Evolutionary conservation across 148 eudicot genomes (phyloP).

Genomic region (Cornus controversa): DNA sequence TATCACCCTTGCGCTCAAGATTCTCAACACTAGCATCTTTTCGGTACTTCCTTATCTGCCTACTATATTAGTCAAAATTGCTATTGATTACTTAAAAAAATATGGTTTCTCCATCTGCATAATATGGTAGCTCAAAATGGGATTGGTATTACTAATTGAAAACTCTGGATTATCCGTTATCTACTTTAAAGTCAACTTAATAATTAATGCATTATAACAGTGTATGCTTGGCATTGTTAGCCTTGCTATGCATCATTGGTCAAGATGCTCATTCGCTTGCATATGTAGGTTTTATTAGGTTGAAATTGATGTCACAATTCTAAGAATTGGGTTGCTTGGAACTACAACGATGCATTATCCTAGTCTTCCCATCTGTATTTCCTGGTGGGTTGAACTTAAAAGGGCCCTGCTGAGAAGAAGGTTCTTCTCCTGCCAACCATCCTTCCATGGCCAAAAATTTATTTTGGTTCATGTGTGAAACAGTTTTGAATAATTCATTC

Average conservation of each 20-base stretch:
- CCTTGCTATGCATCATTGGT: neutral
- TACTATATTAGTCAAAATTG: neutral
- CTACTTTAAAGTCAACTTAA: neutral
- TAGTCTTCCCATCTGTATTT: neutral
- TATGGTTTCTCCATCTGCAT: constrained; percentile 6
- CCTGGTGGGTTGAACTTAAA: neutral
- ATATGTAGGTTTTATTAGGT: too few species aligned
- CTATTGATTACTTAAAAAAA: too few species aligned
- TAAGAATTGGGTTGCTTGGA: neutral
- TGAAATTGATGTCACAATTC: neutral
- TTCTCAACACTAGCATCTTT: constrained; percentile 49
- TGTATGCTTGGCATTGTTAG: neutral
- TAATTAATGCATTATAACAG: neutral
- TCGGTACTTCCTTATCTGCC: constrained; percentile 32
- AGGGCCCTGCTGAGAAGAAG: neutral
- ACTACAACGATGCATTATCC: neutral
- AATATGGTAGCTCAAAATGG: constrained; percentile 7
- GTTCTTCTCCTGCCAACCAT: neutral
- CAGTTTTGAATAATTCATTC: neutral
- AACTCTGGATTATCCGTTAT: neutral
- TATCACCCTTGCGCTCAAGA: constrained; percentile 59
- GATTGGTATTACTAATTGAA: neutral
- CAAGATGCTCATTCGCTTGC: neutral
- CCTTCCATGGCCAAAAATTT: neutral
- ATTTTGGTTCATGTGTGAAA: neutral